phyloP scores from a whole-genome alignment of 495 filamentous ascomycete species.

The Penicillium taxi region DNA sequence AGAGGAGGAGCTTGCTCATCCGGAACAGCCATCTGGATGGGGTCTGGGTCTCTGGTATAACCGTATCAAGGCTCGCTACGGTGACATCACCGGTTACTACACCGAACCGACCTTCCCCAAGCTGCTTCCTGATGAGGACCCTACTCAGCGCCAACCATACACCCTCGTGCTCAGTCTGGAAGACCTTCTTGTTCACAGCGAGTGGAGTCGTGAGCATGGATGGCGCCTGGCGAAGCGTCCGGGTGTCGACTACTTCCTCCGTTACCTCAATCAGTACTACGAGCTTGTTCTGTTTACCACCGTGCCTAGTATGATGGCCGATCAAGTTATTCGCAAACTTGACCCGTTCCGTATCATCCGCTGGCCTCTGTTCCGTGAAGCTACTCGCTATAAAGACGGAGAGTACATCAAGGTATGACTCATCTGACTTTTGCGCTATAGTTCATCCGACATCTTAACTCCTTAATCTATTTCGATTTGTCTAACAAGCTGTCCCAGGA shows the following conservation, averaged over 20 bases:
- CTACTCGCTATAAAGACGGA: conserved; percentile 88
- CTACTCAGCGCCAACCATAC: conserved; percentile 74
- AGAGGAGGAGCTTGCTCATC: conserved; percentile 55
- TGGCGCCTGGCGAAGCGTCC: conserved; percentile 95
- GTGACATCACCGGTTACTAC: conserved; percentile 77
- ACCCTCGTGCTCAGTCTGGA: conserved; percentile 89
- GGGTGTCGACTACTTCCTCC: conserved; percentile 93
- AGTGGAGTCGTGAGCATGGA: conserved; percentile 88
- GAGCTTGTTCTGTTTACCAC: conserved; percentile 93
- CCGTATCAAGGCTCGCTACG: conserved; percentile 63
- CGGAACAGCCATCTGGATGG: conserved; percentile 66
- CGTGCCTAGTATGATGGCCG: conserved; percentile 69
- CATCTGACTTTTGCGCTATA: not conserved
- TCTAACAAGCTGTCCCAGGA: conserved; percentile 48
- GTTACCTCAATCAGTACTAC: conserved; percentile 94
- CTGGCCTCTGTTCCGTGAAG: conserved; percentile 91
- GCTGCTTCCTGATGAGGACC: conserved; percentile 82
- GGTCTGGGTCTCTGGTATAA: conserved; percentile 67
- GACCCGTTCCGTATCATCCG: conserved; percentile 95
- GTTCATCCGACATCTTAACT: not conserved
- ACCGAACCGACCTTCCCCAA: conserved; percentile 94
- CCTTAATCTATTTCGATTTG: conserved; percentile 1
- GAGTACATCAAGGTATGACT: conserved; percentile 84
- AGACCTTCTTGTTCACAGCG: conserved; percentile 86
- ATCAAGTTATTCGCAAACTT: conserved; percentile 83